Percentiles rank a stretch among this genome's conserved stretches.
Conservation (phyloP, 768 basidiomycete species). For the Candolleomyces efflorescens region DNA sequence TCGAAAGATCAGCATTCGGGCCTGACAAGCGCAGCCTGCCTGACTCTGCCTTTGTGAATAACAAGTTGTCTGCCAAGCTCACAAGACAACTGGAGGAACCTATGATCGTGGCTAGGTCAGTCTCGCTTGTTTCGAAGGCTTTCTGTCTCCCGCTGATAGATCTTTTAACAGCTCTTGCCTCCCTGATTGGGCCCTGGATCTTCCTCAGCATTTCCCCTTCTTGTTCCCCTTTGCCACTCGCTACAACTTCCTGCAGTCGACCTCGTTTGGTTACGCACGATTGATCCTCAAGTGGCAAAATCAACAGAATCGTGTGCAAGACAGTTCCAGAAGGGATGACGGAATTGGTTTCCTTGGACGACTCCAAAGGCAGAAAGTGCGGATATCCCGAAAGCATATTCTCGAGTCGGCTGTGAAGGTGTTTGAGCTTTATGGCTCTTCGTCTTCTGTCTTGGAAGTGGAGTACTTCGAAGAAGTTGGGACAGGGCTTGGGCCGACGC, state of each 20-base stretch:
- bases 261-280: constrained; percentile 95
- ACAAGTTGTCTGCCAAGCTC: constrained; percentile 97
- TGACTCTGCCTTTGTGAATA: constrained; percentile 91
- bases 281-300: constrained; percentile 94
- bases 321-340: constrained; percentile 80
- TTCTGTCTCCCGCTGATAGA: constrained; percentile 4
- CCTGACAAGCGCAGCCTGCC: constrained; percentile 56
- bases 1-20: constrained; percentile 50
- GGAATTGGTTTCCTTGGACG: constrained; percentile 90
- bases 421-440: constrained; percentile 94
- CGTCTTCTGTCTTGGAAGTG: constrained; percentile 90
- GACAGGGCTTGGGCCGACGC: constrained; percentile 93
- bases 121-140: constrained; percentile 1
- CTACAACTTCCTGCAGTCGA: constrained; percentile 95
- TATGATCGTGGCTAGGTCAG: constrained; percentile 96
- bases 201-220: constrained; percentile 97
- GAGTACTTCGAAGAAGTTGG: constrained; percentile 99
- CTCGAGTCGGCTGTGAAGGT: constrained; percentile 96
- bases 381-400: constrained; percentile 92
- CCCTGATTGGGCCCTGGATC: constrained; percentile 95
- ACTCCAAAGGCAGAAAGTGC: constrained; percentile 91
- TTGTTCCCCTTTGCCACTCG: constrained; percentile 98
- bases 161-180: constrained; percentile 69
- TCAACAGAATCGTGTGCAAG: constrained; percentile 75
- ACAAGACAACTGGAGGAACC: constrained; percentile 96